Percentiles rank a stretch among this genome's conserved stretches.
These are phyloP conservation scores for Globisporangium orthogonon DNA, from an alignment of 352 stramenopile genomes.

Conservation along the genomic window DNA sequence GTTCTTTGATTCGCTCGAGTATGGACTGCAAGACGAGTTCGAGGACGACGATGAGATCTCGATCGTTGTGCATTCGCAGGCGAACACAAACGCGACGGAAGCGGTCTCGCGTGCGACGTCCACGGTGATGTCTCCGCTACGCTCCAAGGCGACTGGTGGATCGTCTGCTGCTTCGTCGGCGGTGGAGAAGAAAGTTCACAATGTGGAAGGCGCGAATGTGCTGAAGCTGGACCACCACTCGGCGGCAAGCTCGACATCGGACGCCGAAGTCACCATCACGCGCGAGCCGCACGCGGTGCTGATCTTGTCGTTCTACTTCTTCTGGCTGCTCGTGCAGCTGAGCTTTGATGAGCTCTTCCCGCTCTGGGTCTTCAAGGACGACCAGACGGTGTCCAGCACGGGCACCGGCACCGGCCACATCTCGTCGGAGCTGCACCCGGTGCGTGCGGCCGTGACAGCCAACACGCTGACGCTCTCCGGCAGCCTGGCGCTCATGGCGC, in stretches of 20 bases:
- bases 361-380: slow-evolving; percentile 76
- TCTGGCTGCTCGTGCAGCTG: slow-evolving; percentile 64
- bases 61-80: slow-evolving; percentile 67
- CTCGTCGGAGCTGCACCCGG: slow-evolving; percentile 17
- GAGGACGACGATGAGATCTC: slow-evolving; percentile 60
- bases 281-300: slow-evolving; percentile 59
- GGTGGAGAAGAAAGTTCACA: slow-evolving; percentile 12
- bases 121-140: slow-evolving; percentile 1
- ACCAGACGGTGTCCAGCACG: slow-evolving; percentile 4
- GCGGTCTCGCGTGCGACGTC: slow-evolving; percentile 17
- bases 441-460: slow-evolving; percentile 34
- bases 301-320: slow-evolving; percentile 61
- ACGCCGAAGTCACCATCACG: slow-evolving; percentile 53
- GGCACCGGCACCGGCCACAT: slow-evolving; percentile 1
- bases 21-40: slow-evolving; percentile 58
- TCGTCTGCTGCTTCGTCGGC: slow-evolving; percentile 3
- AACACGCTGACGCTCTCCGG: slow-evolving; percentile 54
- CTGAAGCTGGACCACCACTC: slow-evolving; percentile 11
- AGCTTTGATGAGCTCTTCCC: slow-evolving; percentile 79
- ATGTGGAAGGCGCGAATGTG: slow-evolving; percentile 18
- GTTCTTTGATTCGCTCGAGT: slow-evolving; percentile 77
- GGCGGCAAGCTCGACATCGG: background rate
- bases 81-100: slow-evolving; percentile 30
- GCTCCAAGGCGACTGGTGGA: slow-evolving; percentile 1
- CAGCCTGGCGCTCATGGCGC: slow-evolving; percentile 42